A percentile compares a stretch with the other conserved stretches of the same genome.
Evolutionary conservation across 371 early-diverging fungal genomes (phyloP).

Genomic region (Mucor plumbeus): DNA sequence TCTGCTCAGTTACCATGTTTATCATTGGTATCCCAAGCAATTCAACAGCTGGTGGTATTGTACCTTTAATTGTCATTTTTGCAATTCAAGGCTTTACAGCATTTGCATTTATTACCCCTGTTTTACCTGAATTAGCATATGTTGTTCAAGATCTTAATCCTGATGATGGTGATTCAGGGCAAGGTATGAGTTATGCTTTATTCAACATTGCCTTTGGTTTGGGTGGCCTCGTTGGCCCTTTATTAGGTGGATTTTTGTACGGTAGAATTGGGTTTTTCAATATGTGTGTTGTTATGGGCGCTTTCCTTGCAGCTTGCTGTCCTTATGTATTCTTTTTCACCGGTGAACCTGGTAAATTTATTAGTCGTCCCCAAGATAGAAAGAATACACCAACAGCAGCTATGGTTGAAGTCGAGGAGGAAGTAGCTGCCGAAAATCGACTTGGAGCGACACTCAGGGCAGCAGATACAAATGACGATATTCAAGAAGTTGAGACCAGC

Average conservation of each 20-base stretch:
- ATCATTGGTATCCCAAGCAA: constrained; percentile 45
- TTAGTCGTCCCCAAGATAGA: constrained; percentile 14
- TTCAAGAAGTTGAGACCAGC: background rate
- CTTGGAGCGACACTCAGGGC: background rate
- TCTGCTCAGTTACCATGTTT: constrained; percentile 34
- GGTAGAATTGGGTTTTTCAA: constrained; percentile 27
- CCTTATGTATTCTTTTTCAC: constrained; percentile 37
- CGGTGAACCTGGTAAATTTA: constrained; percentile 26
- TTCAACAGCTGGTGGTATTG: constrained; percentile 40
- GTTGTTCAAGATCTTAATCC: constrained; percentile 40
- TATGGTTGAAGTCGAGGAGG: background rate
- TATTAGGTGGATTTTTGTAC: constrained; percentile 28
- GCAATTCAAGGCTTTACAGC: constrained; percentile 51
- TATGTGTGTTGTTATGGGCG: constrained; percentile 24
- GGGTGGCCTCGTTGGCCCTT: constrained; percentile 35
- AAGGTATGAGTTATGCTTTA: constrained; percentile 52
- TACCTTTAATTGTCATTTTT: constrained; percentile 40
- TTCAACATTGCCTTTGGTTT: constrained; percentile 59
- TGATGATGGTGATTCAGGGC: constrained; percentile 47
- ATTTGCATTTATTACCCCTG: constrained; percentile 46
- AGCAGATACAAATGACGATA: background rate
- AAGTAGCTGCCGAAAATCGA: background rate
- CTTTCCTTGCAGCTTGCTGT: constrained; percentile 30
- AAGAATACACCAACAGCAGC: background rate
- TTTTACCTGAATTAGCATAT: constrained; percentile 51